Evolutionary conservation across 805 yeast genomes (phyloP).

Genomic region (Hanseniaspora meyeri): DNA sequence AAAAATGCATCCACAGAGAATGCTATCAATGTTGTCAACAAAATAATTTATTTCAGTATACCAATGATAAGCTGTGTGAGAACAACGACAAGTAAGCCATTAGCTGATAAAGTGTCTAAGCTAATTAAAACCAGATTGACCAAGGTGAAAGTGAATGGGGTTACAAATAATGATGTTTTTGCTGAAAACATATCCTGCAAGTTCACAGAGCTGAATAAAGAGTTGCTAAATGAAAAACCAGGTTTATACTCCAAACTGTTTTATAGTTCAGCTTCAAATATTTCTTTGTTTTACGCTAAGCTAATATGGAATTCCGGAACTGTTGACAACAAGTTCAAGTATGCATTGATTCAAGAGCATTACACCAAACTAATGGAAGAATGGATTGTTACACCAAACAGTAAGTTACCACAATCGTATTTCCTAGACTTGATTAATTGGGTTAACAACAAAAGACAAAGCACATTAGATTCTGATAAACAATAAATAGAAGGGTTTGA

Average conservation of each 20-base stretch:
- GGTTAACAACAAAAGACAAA: slow-evolving; percentile 42
- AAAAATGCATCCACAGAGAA: background rate
- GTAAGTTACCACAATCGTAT: slow-evolving; percentile 41
- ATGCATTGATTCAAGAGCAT: slow-evolving; percentile 37
- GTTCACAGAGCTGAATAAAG: slow-evolving; percentile 34
- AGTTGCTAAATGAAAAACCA: slow-evolving; percentile 28
- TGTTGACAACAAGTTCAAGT: slow-evolving; percentile 25
- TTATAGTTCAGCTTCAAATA: slow-evolving; percentile 48
- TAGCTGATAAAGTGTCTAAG: slow-evolving; percentile 68
- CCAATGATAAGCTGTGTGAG: slow-evolving; percentile 52
- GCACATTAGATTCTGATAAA: background rate
- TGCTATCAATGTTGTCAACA: slow-evolving; percentile 16
- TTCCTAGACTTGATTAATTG: slow-evolving; percentile 75
- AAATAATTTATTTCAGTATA: slow-evolving; percentile 35
- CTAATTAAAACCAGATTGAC: slow-evolving; percentile 49
- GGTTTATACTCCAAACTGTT: slow-evolving; percentile 29
- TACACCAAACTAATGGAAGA: slow-evolving; percentile 44
- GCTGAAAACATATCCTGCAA: slow-evolving; percentile 20
- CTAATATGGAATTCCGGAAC: slow-evolving; percentile 26
- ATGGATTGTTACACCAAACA: slow-evolving; percentile 44
- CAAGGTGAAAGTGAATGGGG: slow-evolving; percentile 32
- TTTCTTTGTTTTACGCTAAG: slow-evolving; percentile 45
- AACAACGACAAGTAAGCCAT: slow-evolving; percentile 52
- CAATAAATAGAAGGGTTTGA: background rate
- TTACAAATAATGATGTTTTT: slow-evolving; percentile 16